phyloP scores from a whole-genome alignment of 345 rosid species.

The Lenwebbia sp. region DNA sequence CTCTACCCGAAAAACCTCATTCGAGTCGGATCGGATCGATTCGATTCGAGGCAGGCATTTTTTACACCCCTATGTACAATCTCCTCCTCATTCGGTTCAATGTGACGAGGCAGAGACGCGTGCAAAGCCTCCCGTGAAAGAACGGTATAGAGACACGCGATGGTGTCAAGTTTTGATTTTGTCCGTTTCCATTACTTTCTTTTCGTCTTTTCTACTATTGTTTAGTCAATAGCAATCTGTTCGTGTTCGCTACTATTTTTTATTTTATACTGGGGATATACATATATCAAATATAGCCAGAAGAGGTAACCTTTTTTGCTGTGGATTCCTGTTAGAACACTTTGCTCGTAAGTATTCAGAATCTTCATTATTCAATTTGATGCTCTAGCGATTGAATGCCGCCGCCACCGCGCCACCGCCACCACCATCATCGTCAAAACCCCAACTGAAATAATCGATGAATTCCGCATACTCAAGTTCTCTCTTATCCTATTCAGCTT shows the following conservation, averaged over 20 bases:
- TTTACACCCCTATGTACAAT: no score
- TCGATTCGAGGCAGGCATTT: no score
- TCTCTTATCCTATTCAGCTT: not conserved
- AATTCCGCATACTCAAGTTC: not conserved
- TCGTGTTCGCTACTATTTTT: not conserved
- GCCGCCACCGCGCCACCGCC: rapidly evolving
- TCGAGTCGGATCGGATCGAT: no score
- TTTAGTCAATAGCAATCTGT: not conserved
- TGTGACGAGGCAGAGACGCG: no score
- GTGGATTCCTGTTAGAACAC: not conserved
- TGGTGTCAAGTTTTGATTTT: not conserved
- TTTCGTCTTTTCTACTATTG: not conserved
- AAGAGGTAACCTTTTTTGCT: not conserved
- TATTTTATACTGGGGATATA: not conserved
- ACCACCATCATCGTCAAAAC: not conserved
- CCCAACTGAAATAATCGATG: no score
- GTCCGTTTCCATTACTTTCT: not conserved
- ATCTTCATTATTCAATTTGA: not conserved
- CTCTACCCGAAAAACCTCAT: no score
- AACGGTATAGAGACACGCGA: not conserved
- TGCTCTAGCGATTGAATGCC: not conserved
- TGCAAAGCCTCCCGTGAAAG: rapidly evolving
- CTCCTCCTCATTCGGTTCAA: no score
- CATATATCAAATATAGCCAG: not conserved
- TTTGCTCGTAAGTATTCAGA: not conserved